Evolutionary conservation across 768 basidiomycete genomes (phyloP), one percentile per base, ranked within the genome.

Genomic region (Grammothele lineata): DNA sequence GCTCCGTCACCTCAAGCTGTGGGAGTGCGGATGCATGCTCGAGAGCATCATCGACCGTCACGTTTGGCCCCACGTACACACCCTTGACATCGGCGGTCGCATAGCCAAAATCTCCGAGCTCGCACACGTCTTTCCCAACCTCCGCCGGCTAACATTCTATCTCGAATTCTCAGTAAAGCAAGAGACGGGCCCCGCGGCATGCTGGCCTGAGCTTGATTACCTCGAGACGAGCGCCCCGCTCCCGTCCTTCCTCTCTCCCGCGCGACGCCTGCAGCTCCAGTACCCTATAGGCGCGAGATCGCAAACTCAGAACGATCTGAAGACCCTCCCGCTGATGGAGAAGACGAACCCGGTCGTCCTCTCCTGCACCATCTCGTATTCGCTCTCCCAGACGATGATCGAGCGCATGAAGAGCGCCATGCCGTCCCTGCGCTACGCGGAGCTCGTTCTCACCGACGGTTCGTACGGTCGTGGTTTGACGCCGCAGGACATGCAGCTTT

Each of bases 21-120:
- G 54, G 54, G 50, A 55, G 47, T 48, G 46, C 35, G 54, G 50
- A n/a, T 55, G 54, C 47, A 51, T 55, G 46, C 47, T 55, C 37
- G 54, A 55, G 45, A 51, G 50, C 44, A 26, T 55, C 37, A 37
- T 48, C 30, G 47, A 48, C 43, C 39, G 41, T 6, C 40, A 46
- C 50, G 37, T 52, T 47, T 48, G 50, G 46, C 38, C 42, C 19
- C 42, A 51, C 44, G 43, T 56, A 25, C 55, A 49, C 43, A 47
- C 48, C 30, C 55, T 56, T 45, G 51, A 52, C 27, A 52, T 53
- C 32, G 55, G 51, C 41, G 55, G 55, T 7, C 51, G 55, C 38
- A 47, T 56, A 8, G 50, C 51, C 21, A 48, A 47, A 22, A 49
- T 56, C 4, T 48, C 47, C 15, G 48, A 48, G 39, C 44, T 55